Percentiles rank a stretch among this genome's conserved stretches.
These are phyloP conservation scores for Aspergillus fischeri DNA, from an alignment of 2,329 filamentous ascomycete species.

Conservation along the genomic window DNA sequence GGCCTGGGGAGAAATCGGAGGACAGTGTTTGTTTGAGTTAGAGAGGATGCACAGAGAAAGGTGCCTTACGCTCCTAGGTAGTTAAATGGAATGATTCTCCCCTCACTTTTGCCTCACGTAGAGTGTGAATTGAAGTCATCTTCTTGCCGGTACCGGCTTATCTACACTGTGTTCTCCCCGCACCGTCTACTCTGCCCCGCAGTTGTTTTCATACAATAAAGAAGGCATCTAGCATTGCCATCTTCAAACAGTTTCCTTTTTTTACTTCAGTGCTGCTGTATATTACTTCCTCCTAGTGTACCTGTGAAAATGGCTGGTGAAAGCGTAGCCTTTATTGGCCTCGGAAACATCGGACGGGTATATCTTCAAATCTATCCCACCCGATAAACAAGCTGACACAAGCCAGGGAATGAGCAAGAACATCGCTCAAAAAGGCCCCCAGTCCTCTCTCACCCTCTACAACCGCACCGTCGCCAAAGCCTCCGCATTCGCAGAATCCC, in stretches of 20 bases:
- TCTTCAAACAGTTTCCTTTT: neutral
- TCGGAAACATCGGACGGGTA: conserved; percentile 83
- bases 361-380: conserved; percentile 30
- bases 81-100: neutral
- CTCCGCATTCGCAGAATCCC: conserved; percentile 57
- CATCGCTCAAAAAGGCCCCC: conserved; percentile 69
- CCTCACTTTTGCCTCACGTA: neutral
- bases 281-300: neutral
- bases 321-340: conserved; percentile 71
- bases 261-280: neutral
- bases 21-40: neutral
- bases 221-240: neutral
- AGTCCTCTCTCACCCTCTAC: conserved; percentile 71
- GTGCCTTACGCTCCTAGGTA: neutral
- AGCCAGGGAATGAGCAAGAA: conserved; percentile 77
- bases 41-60: neutral
- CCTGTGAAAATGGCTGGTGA: conserved; percentile 22
- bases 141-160: neutral
- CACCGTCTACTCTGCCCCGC: conserved; percentile 1
- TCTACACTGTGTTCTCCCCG: neutral
- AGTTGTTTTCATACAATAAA: neutral
- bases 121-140: neutral
- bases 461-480: conserved; percentile 71
- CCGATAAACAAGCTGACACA: neutral
- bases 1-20: neutral